These are phyloP conservation scores for Xylaria digitata DNA, from an alignment of 2,329 filamentous ascomycete genomes.

Conservation along the genomic window DNA sequence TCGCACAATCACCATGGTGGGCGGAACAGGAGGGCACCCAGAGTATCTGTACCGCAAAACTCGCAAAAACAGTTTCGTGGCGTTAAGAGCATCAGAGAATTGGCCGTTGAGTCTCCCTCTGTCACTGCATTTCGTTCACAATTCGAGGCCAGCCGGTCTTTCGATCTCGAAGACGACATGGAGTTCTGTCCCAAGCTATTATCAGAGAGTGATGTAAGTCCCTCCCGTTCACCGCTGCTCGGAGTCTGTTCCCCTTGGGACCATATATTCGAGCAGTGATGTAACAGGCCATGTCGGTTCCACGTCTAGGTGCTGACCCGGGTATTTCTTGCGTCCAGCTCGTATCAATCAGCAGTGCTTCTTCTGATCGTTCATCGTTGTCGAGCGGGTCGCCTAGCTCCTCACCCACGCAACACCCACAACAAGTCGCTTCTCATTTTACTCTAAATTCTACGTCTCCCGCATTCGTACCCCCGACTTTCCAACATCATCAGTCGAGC, in stretches of 20 bases:
- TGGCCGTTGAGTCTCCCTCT: conserved; percentile 76
- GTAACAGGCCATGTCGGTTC: conserved; percentile 11
- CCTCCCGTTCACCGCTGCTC: conserved; percentile 13
- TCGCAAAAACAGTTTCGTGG: conserved; percentile 87
- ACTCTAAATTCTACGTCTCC: conserved; percentile 76
- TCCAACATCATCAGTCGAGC: conserved; percentile 72
- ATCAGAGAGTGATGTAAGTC: conserved; percentile 90
- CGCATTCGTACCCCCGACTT: conserved; percentile 72
- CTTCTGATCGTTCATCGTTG: conserved; percentile 92
- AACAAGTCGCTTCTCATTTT: conserved; percentile 81
- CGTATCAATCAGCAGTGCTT: conserved; percentile 88
- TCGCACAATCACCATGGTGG: conserved; percentile 84
- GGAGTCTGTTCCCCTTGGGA: conserved; percentile 19
- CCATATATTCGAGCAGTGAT: conserved; percentile 2
- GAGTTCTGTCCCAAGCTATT: conserved; percentile 94
- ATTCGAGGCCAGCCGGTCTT: conserved; percentile 91
- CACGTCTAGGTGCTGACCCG: conserved; percentile 29
- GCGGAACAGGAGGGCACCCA: conserved; percentile 85
- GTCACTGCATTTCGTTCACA: conserved; percentile 83
- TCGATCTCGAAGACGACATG: conserved; percentile 95
- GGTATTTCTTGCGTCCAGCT: conserved; percentile 66
- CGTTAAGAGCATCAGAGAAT: conserved; percentile 86
- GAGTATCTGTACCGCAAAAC: conserved; percentile 83
- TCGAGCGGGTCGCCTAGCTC: conserved; percentile 94
- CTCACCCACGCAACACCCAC: conserved; percentile 89